Conservation (phyloP, 2,329 filamentous ascomycete genomes). For the Colletotrichum tofieldiae region DNA sequence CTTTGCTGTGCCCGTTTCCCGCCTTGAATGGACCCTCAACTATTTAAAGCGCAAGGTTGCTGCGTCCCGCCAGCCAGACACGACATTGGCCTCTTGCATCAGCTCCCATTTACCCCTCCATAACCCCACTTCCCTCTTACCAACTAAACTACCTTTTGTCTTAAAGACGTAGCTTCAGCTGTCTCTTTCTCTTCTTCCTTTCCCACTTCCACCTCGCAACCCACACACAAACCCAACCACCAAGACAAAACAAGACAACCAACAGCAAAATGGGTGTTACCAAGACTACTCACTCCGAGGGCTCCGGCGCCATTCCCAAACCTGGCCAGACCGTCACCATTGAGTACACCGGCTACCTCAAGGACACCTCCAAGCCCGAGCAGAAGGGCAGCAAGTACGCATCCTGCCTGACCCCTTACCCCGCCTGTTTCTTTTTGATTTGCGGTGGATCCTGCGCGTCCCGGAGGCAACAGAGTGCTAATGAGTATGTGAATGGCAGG, state of each 20-base stretch:
- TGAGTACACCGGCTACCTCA: constrained; percentile 92
- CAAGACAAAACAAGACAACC: not conserved
- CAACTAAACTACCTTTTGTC: constrained; percentile 8
- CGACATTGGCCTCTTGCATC: constrained; percentile 12
- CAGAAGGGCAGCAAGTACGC: constrained; percentile 80
- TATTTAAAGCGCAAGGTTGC: constrained; percentile 28
- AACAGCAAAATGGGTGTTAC: constrained; percentile 77
- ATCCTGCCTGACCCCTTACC: constrained; percentile 24
- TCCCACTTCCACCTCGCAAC: constrained; percentile 8
- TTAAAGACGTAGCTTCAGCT: constrained; percentile 29
- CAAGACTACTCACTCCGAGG: constrained; percentile 75
- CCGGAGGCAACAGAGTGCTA: constrained; percentile 26
- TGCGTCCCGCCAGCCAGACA: constrained; percentile 13
- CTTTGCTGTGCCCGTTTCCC: constrained; percentile 1
- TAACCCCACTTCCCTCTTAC: constrained; percentile 37
- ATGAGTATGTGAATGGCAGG: constrained; percentile 63
- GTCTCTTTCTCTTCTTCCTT: not conserved
- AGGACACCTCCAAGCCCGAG: constrained; percentile 73
- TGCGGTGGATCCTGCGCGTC: not conserved
- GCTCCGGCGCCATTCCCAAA: constrained; percentile 74
- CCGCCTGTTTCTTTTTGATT: constrained; percentile 1
- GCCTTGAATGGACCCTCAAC: constrained; percentile 1
- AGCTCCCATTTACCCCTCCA: constrained; percentile 39
- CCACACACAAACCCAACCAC: not conserved
- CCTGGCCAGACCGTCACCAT: constrained; percentile 84